Evolutionary conservation across 345 rosid species (phyloP).

Genomic region (Camelina sativa): DNA sequence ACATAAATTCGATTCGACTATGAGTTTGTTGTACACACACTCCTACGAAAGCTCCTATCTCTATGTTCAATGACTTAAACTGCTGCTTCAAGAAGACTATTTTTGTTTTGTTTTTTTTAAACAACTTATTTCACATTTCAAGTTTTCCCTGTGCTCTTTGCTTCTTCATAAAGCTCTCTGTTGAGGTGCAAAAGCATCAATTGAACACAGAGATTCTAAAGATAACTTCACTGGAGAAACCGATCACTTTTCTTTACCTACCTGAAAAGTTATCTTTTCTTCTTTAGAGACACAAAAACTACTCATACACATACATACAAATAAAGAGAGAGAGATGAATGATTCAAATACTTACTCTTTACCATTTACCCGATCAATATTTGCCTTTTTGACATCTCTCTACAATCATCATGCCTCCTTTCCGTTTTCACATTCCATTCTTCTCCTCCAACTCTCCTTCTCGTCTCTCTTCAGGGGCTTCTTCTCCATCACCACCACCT

Average conservation of each 20-base stretch:
- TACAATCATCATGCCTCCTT: constrained; percentile 37
- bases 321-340: not conserved
- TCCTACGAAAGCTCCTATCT: too few relatives aligned
- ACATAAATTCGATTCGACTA: too few relatives aligned
- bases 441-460: constrained; percentile 41
- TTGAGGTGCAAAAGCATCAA: not conserved
- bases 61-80: not conserved
- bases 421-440: constrained; percentile 43
- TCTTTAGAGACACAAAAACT: constrained; percentile 25
- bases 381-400: not conserved
- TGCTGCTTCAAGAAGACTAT: constrained; percentile 16
- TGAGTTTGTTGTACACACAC: too few relatives aligned
- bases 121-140: not conserved
- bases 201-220: constrained; percentile 36
- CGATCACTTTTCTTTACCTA: constrained; percentile 40
- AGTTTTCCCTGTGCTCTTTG: constrained; percentile 35
- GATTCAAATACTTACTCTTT: constrained; percentile 10
- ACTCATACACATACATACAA: constrained; percentile 28
- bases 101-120: not conserved
- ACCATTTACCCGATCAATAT: not conserved
- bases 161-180: constrained; percentile 34
- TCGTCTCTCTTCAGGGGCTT: constrained; percentile 41
- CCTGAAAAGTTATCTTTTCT: constrained; percentile 41
- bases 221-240: constrained; percentile 21
- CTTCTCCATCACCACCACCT: constrained; percentile 40